Conservation (phyloP, 140 eudicot species). For the Senecio squalidus region DNA sequence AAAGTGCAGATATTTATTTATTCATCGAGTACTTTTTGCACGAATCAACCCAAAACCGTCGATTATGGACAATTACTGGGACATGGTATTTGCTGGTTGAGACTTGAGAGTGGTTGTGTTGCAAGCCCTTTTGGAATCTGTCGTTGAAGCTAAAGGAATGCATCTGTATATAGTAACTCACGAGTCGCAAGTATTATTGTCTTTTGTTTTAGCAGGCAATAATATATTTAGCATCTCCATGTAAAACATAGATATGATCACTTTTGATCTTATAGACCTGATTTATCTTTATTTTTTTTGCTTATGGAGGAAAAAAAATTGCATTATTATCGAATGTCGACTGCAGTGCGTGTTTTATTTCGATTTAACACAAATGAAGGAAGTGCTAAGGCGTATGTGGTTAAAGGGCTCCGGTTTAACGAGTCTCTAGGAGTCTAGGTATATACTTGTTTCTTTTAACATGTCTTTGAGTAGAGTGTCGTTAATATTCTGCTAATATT, state of each 20-base stretch:
- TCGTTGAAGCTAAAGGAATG: constrained; percentile 14
- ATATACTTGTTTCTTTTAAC: too few relatives aligned
- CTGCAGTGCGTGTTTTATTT: background rate
- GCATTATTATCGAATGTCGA: background rate
- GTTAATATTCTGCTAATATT: too few relatives aligned
- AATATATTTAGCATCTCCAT: constrained; percentile 17
- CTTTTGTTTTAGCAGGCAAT: constrained; percentile 34
- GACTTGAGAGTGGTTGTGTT: constrained; percentile 23
- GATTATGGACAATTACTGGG: constrained; percentile 4
- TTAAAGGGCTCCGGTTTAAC: too few relatives aligned
- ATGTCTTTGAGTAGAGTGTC: too few relatives aligned
- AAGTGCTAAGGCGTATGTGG: too few relatives aligned
- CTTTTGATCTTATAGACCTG: constrained; percentile 6
- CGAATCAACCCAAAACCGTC: background rate
- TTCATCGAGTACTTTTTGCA: background rate
- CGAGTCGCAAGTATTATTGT: constrained; percentile 26
- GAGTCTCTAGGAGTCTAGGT: too few relatives aligned
- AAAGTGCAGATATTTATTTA: background rate
- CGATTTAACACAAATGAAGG: background rate
- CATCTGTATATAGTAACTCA: constrained; percentile 23
- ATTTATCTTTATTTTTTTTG: background rate
- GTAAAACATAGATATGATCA: constrained; percentile 19
- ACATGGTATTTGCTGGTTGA: constrained; percentile 10
- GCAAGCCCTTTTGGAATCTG: constrained; percentile 10
- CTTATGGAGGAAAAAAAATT: background rate